These are phyloP conservation scores for Penicillium odoratum DNA, from an alignment of 495 filamentous ascomycete species.

Conservation along the genomic window DNA sequence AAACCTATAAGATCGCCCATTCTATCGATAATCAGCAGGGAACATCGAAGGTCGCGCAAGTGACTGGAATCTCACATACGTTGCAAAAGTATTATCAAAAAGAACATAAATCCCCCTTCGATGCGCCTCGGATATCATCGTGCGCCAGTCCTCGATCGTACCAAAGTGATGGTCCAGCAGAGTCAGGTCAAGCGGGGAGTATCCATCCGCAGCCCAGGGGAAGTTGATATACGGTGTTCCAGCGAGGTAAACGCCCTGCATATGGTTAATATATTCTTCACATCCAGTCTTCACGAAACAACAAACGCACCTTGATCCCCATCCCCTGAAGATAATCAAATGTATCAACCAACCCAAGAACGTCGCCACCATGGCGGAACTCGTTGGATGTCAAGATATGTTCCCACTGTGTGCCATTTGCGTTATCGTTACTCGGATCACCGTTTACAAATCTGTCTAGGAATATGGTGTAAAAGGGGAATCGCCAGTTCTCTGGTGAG, in stretches of 20 bases:
- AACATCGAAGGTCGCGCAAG: not conserved
- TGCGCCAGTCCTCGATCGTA: slow-evolving; percentile 60
- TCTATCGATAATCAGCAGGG: slow-evolving; percentile 17
- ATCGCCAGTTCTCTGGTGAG: slow-evolving; percentile 67
- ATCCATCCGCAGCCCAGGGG: slow-evolving; percentile 68
- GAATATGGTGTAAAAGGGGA: slow-evolving; percentile 71
- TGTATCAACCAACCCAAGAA: slow-evolving; percentile 62
- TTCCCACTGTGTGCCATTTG: slow-evolving; percentile 68
- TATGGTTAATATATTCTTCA: slow-evolving; percentile 8
- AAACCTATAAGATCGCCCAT: slow-evolving; percentile 71
- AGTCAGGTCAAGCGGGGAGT: slow-evolving; percentile 66
- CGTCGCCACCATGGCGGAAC: slow-evolving; percentile 70
- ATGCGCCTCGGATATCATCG: slow-evolving; percentile 64
- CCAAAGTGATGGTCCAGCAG: slow-evolving; percentile 69
- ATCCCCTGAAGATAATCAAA: slow-evolving; percentile 73
- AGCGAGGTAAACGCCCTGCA: slow-evolving; percentile 64
- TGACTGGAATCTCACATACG: slow-evolving; percentile 42
- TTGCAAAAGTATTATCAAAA: slow-evolving; percentile 74
- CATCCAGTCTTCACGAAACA: not conserved
- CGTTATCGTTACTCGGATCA: slow-evolving; percentile 68
- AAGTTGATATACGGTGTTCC: slow-evolving; percentile 68
- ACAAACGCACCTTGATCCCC: slow-evolving; percentile 61
- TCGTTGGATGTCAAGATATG: slow-evolving; percentile 66
- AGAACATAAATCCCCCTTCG: slow-evolving; percentile 67
- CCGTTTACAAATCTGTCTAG: slow-evolving; percentile 72